phyloP scores from a whole-genome alignment of 345 rosid species.

The Nasturtium officinale region DNA sequence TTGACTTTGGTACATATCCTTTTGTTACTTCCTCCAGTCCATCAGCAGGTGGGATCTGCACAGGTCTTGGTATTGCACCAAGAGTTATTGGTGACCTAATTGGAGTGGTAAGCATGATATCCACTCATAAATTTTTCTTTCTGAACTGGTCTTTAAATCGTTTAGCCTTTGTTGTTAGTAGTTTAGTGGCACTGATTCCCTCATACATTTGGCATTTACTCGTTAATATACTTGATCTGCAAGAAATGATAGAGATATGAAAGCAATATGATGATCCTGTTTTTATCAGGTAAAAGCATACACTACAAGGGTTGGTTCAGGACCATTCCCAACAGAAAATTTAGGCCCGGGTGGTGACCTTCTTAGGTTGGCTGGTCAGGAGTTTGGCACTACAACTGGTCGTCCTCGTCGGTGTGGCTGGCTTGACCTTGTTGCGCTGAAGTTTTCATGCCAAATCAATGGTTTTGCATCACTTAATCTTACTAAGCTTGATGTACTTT shows the following conservation, averaged over 20 bases:
- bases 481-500: conserved; percentile 92
- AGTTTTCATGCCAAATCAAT: conserved; percentile 81
- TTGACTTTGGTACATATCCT: conserved; percentile 96
- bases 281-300: conserved; percentile 86
- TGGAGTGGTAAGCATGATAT: conserved; percentile 71
- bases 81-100: conserved; percentile 86
- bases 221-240: background rate
- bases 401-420: conserved; percentile 99
- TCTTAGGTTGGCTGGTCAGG: conserved; percentile 89
- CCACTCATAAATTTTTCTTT: conserved; percentile 13
- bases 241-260: background rate
- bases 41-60: conserved; percentile 95
- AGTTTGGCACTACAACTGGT: conserved; percentile 96
- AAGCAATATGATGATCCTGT: conserved; percentile 11
- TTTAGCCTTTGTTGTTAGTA: background rate
- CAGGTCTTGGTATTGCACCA: conserved; percentile 96
- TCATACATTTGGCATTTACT: background rate
- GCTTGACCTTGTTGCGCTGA: conserved; percentile 95
- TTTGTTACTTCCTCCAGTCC: conserved; percentile 98
- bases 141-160: conserved; percentile 1
- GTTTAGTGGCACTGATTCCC: background rate
- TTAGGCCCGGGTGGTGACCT: conserved; percentile 86
- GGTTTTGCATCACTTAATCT: conserved; percentile 95
- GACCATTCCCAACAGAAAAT: conserved; percentile 96
- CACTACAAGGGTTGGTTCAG: conserved; percentile 98